Base-by-base conservation (phyloP, 345 rosid genomes). In the Melaleuca alternifolia region DNA sequence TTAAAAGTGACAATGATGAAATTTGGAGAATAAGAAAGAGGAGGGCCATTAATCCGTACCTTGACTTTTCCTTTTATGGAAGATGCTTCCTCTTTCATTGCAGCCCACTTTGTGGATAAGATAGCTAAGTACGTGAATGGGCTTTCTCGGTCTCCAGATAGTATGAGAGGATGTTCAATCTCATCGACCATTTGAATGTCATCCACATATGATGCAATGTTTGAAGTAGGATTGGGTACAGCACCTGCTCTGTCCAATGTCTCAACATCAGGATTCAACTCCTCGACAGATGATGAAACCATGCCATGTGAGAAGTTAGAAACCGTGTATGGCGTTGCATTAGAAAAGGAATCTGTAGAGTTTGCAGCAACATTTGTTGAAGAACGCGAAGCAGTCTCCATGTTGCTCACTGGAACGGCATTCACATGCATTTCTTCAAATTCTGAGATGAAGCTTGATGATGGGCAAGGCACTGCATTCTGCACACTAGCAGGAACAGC, bases 71-170 rank as follows among this genome's bases (percentile, higher is more conserved):
- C 99, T 87, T 85, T 91, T 83, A 96, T 88, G 85, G 89, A 92
- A 82, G 90, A 84, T 84, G 82, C 82, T 85, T 87, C 90, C 87
- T 93, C 94, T 91, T 92, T 92, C 87, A 86, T 84, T 24, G 93
- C 90, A 88, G 96, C 97, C 98, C 98, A 93, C 86, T 93, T 95
- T 85, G 94, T 93, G 81, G 96, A 92, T 92, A 96, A 91, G 87
- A 94, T 94, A 75, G 99, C 97, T 50, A 97, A 90, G 92, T 97
- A 97, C 10, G 98, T 94, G 91, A 97, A 96, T 84, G 99, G 99
- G 65, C 77, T 92, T 91, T 95, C 97, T 46, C 57, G 89, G 54
- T 92, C 91, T 85, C 94, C 89, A 65, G 94, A 89, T 77, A 91
- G 82, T 79, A 93, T 79, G 54, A 90, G 90, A 30, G 97, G 94